Percentiles rank a stretch among this genome's conserved stretches.
These are phyloP conservation scores for Exidia glandulosa DNA, from an alignment of 768 basidiomycete genomes.

Conservation along the genomic window DNA sequence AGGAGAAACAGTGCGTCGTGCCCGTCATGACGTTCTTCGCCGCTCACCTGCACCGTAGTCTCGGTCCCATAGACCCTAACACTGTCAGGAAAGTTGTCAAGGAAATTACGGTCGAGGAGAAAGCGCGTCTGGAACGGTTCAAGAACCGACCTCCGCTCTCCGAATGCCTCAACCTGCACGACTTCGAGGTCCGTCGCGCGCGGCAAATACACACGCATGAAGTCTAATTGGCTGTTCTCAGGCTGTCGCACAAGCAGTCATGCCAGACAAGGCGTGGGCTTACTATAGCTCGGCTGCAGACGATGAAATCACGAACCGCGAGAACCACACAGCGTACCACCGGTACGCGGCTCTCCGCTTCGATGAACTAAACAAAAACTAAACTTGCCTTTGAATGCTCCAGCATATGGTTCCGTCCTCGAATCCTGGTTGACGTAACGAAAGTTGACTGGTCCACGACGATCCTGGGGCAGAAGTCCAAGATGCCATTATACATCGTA, in stretches of 20 bases:
- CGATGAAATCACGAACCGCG: conserved; percentile 82
- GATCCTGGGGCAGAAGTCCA: conserved; percentile 65
- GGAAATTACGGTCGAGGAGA: conserved; percentile 59
- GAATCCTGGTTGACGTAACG: conserved; percentile 73
- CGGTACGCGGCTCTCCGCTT: conserved; percentile 36
- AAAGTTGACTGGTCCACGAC: conserved; percentile 77
- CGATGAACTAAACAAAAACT: background rate
- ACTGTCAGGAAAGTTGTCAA: conserved; percentile 56
- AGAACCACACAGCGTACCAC: conserved; percentile 88
- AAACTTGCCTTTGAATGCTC: conserved; percentile 4
- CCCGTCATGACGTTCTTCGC: background rate
- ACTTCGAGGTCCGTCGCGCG: conserved; percentile 63
- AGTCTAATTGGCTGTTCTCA: conserved; percentile 21
- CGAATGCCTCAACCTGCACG: conserved; percentile 82
- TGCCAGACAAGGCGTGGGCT: conserved; percentile 88
- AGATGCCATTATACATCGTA: conserved; percentile 76
- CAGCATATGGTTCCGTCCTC: conserved; percentile 81
- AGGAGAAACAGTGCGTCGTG: conserved; percentile 65
- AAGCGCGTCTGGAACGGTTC: conserved; percentile 50
- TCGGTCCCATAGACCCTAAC: conserved; percentile 61
- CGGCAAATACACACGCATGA: background rate
- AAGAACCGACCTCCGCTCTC: conserved; percentile 57
- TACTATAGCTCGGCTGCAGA: conserved; percentile 96
- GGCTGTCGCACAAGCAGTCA: conserved; percentile 73
- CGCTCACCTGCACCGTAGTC: conserved; percentile 16